Conservation (phyloP, 139 green algal species). For the Spirogloea muscicola region DNA sequence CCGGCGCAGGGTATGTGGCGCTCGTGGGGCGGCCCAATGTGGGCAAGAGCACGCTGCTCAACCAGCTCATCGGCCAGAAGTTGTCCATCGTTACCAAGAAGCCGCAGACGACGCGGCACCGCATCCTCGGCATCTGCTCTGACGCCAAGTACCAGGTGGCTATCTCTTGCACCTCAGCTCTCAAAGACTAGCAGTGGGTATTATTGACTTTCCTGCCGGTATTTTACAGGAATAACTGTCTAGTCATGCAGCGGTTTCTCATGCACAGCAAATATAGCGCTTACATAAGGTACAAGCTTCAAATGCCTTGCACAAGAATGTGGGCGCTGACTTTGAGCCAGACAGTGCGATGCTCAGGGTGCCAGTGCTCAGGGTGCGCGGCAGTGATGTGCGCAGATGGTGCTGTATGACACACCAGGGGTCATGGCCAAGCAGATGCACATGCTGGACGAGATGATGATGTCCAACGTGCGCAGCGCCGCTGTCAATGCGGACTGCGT, state of each 20-base stretch:
- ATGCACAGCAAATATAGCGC: too few relatives aligned
- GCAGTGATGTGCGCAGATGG: too few relatives aligned
- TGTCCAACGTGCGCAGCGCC: conserved; percentile 71
- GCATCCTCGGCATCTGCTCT: conserved; percentile 81
- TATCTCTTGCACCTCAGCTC: too few relatives aligned
- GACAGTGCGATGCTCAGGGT: too few relatives aligned
- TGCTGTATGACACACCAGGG: conserved; percentile 92
- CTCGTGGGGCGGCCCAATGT: conserved; percentile 83
- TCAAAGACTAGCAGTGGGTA: too few relatives aligned
- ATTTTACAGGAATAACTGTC: too few relatives aligned
- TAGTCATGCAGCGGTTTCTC: too few relatives aligned
- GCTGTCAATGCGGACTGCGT: conserved; percentile 77
- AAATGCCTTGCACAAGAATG: too few relatives aligned
- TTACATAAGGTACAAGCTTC: too few relatives aligned
- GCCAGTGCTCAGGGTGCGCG: too few relatives aligned
- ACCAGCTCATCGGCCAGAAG: conserved; percentile 85
- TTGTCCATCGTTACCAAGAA: conserved; percentile 90
- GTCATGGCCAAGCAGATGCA: conserved; percentile 71
- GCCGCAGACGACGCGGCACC: conserved; percentile 92
- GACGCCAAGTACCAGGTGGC: conserved; percentile 50
- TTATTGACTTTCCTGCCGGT: too few relatives aligned
- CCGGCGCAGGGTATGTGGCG: conserved; percentile 46
- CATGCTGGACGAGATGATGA: conserved; percentile 90
- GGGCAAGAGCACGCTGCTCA: conserved; percentile 91
- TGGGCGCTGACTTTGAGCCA: too few relatives aligned